Evolutionary conservation across 140 eudicot genomes (phyloP).

Genomic region (Senecio squalidus): DNA sequence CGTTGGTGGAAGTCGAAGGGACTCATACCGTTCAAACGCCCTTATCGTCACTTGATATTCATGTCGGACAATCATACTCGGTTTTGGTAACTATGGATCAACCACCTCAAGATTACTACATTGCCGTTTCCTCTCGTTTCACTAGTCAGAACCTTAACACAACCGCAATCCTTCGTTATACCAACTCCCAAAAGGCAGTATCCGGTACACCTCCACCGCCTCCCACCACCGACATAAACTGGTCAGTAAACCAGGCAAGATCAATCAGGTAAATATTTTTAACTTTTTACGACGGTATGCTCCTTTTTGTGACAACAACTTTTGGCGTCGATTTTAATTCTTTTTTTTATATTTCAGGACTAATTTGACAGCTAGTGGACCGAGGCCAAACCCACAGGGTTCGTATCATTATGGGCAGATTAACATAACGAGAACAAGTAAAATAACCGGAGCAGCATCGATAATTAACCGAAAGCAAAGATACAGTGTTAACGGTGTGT

Average conservation of each 20-base stretch:
- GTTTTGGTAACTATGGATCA: conserved; percentile 84
- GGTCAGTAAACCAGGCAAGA: conserved; percentile 89
- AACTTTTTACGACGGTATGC: background rate
- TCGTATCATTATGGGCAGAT: conserved; percentile 78
- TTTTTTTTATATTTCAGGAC: conserved; percentile 38
- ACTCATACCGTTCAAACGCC: conserved; percentile 68
- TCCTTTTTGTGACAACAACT: background rate
- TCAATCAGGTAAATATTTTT: conserved; percentile 48
- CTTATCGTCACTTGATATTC: conserved; percentile 64
- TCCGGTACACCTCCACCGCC: conserved; percentile 77
- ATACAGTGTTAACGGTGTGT: conserved; percentile 65
- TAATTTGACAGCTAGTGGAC: conserved; percentile 74
- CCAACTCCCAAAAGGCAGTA: conserved; percentile 46
- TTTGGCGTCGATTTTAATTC: background rate
- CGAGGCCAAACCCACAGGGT: conserved; percentile 89
- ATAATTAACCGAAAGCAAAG: conserved; percentile 49
- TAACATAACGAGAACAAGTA: conserved; percentile 42
- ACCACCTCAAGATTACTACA: conserved; percentile 58
- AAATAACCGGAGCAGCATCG: conserved; percentile 29
- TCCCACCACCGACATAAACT: conserved; percentile 43
- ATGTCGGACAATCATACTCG: conserved; percentile 91
- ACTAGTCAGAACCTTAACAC: conserved; percentile 37
- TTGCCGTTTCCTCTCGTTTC: conserved; percentile 73
- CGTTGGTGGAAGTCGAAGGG: conserved; percentile 83
- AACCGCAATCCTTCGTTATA: conserved; percentile 57